phyloP scores from a whole-genome alignment of 2,329 filamentous ascomycete species.

The Colletotrichum sp. region DNA sequence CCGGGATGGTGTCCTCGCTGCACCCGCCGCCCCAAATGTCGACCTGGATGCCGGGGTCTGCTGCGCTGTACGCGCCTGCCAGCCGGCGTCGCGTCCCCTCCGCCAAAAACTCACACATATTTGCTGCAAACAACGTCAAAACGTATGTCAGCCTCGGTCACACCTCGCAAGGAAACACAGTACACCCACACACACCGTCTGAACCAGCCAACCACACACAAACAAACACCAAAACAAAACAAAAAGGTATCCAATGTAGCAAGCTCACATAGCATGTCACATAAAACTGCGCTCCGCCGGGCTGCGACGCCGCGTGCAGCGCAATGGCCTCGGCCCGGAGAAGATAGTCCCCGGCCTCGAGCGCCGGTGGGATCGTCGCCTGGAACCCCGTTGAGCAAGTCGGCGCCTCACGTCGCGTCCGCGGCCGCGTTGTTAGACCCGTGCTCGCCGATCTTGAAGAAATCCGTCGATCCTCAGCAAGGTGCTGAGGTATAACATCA shows the following conservation, averaged over 20 bases:
- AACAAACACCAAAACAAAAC: not conserved
- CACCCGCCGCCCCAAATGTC: conserved; percentile 41
- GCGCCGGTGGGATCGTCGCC: conserved; percentile 37
- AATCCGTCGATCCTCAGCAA: conserved; percentile 36
- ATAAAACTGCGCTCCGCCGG: conserved; percentile 24
- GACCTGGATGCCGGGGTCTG: conserved; percentile 51
- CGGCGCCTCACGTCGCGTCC: not conserved
- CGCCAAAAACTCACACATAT: conserved; percentile 25
- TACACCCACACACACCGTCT: not conserved
- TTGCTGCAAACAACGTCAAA: conserved; percentile 5
- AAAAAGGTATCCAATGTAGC: conserved; percentile 8
- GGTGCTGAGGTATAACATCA: conserved; percentile 48
- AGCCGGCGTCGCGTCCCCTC: conserved; percentile 24
- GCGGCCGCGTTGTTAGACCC: conserved; percentile 26
- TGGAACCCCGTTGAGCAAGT: not conserved
- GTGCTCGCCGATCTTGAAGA: conserved; percentile 57
- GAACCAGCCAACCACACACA: not conserved
- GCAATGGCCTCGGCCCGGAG: conserved; percentile 50
- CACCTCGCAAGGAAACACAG: not conserved
- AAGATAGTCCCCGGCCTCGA: conserved; percentile 48
- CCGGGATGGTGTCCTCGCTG: conserved; percentile 14
- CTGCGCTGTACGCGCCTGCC: conserved; percentile 21
- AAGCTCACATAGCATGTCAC: conserved; percentile 23
- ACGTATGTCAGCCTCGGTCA: not conserved
- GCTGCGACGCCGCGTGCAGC: conserved; percentile 40